These are phyloP conservation scores for Rhodotorula sp. DNA, from an alignment of 1,284 basidiomycete genomes.

Conservation along the genomic window DNA sequence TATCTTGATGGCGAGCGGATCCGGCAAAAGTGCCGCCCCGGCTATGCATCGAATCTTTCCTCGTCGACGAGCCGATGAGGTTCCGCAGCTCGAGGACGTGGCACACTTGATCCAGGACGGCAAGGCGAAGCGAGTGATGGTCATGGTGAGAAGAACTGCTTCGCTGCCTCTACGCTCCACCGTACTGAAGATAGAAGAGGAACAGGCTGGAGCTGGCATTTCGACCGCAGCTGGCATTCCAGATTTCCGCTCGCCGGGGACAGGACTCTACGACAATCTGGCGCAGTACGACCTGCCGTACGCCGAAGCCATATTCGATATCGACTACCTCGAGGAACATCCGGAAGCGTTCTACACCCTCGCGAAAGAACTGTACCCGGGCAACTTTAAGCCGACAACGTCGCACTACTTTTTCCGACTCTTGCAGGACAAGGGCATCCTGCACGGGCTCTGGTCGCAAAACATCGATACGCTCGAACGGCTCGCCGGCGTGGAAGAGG, in stretches of 20 bases:
- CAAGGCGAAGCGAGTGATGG: slow-evolving; percentile 52
- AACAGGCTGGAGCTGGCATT: background rate
- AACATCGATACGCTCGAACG: slow-evolving; percentile 80
- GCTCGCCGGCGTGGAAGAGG: slow-evolving; percentile 69
- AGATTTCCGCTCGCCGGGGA: slow-evolving; percentile 54
- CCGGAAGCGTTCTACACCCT: slow-evolving; percentile 52
- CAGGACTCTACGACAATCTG: slow-evolving; percentile 58
- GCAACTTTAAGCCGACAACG: slow-evolving; percentile 76
- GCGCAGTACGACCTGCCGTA: slow-evolving; percentile 56
- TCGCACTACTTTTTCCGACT: slow-evolving; percentile 88
- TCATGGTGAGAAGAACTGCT: slow-evolving; percentile 46
- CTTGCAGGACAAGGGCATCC: slow-evolving; percentile 62
- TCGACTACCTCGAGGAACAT: slow-evolving; percentile 47
- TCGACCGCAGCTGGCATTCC: slow-evolving; percentile 40
- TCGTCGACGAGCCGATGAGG: slow-evolving; percentile 3
- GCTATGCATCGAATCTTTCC: slow-evolving; percentile 22
- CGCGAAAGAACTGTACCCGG: slow-evolving; percentile 79
- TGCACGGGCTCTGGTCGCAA: slow-evolving; percentile 53
- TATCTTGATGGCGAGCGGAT: background rate
- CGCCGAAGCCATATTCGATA: slow-evolving; percentile 59
- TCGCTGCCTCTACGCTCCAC: background rate
- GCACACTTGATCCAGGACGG: slow-evolving; percentile 49
- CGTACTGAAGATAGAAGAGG: background rate
- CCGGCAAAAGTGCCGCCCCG: background rate
- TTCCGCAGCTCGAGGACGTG: slow-evolving; percentile 43